phyloP scores from a whole-genome alignment of 1,139 yeast species.

The Debaryomyces singareniensis region DNA sequence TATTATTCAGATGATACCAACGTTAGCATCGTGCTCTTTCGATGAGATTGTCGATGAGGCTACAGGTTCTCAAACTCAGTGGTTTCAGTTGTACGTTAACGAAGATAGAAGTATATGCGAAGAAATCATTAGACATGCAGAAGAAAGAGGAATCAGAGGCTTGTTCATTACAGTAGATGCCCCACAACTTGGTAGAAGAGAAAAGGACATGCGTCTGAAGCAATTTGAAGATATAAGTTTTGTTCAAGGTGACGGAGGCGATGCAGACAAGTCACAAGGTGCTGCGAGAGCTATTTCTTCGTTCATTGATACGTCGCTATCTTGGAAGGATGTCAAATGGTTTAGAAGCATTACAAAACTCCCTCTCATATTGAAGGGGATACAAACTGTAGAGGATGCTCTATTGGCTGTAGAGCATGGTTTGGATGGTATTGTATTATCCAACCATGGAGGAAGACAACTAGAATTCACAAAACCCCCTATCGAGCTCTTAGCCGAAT shows the following conservation, averaged over 20 bases:
- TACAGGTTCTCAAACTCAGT: conserved; percentile 46
- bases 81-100: conserved; percentile 90
- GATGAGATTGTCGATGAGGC: conserved; percentile 63
- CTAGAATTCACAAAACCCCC: conserved; percentile 65
- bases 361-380: conserved; percentile 66
- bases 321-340: conserved; percentile 61
- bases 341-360: conserved; percentile 52
- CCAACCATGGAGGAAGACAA: conserved; percentile 76
- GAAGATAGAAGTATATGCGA: conserved; percentile 49
- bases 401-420: conserved; percentile 57
- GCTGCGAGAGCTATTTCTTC: conserved; percentile 83
- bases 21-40: conserved; percentile 68
- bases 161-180: conserved; percentile 89
- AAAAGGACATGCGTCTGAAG: conserved; percentile 51
- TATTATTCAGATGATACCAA: conserved; percentile 75
- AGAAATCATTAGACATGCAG: conserved; percentile 64
- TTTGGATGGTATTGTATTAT: conserved; percentile 56
- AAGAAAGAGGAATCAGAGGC: conserved; percentile 68
- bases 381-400: conserved; percentile 67
- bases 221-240: conserved; percentile 26
- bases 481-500: conserved; percentile 59
- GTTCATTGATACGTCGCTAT: conserved; percentile 76
- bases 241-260: conserved; percentile 59
- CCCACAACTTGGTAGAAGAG: conserved; percentile 91
- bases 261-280: conserved; percentile 66